Percentiles rank a stretch among this genome's conserved stretches.
Conservation (phyloP, 2,329 filamentous ascomycete species). For the Amauroascus verrucosus region DNA sequence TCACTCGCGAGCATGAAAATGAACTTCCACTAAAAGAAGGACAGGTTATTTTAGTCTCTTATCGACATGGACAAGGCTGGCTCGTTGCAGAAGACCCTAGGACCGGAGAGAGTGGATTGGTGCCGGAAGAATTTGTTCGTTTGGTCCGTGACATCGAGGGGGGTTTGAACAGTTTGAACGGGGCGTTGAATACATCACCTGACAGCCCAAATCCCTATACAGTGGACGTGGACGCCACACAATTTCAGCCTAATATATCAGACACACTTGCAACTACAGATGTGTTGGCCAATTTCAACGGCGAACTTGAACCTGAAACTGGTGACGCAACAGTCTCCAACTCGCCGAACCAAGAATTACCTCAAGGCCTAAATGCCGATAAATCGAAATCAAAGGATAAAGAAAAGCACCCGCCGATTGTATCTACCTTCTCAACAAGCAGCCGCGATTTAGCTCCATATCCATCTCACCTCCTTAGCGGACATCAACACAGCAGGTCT, state of each 20-base stretch:
- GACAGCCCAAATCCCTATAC: constrained; percentile 3
- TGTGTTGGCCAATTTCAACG: neutral
- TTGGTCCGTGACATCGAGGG: constrained; percentile 88
- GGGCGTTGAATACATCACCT: constrained; percentile 37
- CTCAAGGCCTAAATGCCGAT: constrained; percentile 6
- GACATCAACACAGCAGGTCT: constrained; percentile 20
- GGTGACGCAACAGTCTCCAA: neutral
- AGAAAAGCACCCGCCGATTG: constrained; percentile 36
- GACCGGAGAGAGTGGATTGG: constrained; percentile 84
- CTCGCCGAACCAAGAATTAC: neutral
- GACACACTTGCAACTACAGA: neutral
- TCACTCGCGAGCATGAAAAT: constrained; percentile 90
- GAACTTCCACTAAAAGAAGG: constrained; percentile 87
- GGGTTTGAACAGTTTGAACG: constrained; percentile 61
- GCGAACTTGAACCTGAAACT: neutral
- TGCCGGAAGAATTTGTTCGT: constrained; percentile 93
- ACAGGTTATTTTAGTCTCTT: constrained; percentile 92
- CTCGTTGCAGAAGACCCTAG: constrained; percentile 92
- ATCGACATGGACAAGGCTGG: constrained; percentile 94
- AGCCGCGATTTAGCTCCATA: constrained; percentile 42
- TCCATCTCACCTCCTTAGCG: constrained; percentile 33
- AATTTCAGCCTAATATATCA: constrained; percentile 22
- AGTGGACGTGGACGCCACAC: constrained; percentile 23
- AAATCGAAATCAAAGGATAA: constrained; percentile 13
- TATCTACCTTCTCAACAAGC: constrained; percentile 44